Conservation (phyloP, 768 basidiomycete genomes). For the Podaxis rugospora region DNA sequence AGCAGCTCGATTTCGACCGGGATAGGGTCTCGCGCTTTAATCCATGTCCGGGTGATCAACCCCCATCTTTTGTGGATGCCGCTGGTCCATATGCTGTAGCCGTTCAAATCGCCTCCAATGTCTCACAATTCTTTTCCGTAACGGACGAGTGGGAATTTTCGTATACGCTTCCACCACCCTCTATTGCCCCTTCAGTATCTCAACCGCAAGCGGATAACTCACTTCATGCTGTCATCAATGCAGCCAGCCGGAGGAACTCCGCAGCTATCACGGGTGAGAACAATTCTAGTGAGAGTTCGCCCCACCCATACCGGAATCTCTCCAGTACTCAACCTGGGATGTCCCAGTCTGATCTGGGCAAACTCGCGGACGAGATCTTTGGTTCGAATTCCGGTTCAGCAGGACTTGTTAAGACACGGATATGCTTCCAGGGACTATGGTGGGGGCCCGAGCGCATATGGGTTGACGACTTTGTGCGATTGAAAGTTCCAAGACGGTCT, state of each 20-base stretch:
- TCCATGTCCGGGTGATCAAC: slow-evolving; percentile 33
- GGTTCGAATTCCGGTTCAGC: slow-evolving; percentile 9
- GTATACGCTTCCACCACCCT: slow-evolving; percentile 34
- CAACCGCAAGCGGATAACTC: slow-evolving; percentile 22
- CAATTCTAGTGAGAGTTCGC: not conserved
- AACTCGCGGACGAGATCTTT: not conserved
- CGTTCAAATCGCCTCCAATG: slow-evolving; percentile 60
- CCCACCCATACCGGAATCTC: slow-evolving; percentile 9
- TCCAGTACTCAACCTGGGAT: slow-evolving; percentile 4
- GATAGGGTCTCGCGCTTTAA: slow-evolving; percentile 45
- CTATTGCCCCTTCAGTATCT: slow-evolving; percentile 12
- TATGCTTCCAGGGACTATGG: slow-evolving; percentile 78
- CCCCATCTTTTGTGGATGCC: slow-evolving; percentile 43
- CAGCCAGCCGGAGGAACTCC: slow-evolving; percentile 40
- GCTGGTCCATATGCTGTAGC: slow-evolving; percentile 66
- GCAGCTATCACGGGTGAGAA: slow-evolving; percentile 10
- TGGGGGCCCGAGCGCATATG: slow-evolving; percentile 89
- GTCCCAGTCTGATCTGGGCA: not conserved
- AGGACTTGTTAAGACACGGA: slow-evolving; percentile 31
- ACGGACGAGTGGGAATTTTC: slow-evolving; percentile 71
- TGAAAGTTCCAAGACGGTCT: slow-evolving; percentile 64
- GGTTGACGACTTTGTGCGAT: slow-evolving; percentile 77
- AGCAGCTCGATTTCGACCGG: slow-evolving; percentile 37
- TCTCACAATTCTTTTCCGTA: slow-evolving; percentile 65
- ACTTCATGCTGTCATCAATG: slow-evolving; percentile 41